These are phyloP conservation scores for Iris pallida DNA, from an alignment of 116 monocot genomes.

Conservation along the genomic window DNA sequence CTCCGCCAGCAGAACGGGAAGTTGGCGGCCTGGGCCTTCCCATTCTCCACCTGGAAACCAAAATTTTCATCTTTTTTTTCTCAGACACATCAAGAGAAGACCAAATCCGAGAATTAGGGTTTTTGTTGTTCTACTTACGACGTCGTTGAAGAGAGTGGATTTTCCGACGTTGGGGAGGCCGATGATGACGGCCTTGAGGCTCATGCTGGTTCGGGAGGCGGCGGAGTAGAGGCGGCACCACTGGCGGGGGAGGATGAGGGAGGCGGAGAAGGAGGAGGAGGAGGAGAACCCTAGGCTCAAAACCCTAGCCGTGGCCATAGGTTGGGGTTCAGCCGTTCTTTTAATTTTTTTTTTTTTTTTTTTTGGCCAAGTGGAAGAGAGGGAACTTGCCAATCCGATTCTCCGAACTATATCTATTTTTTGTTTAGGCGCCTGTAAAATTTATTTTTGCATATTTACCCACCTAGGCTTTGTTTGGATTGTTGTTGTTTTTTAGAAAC, in stretches of 20 bases:
- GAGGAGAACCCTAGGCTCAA: conserved; percentile 22
- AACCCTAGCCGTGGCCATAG: conserved; percentile 27
- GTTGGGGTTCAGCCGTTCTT: not conserved
- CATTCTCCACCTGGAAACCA: conserved; percentile 98
- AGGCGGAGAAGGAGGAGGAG: conserved; percentile 6
- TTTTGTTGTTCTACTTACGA: no score
- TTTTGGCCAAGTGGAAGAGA: no score
- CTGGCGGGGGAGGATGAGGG: conserved; percentile 18
- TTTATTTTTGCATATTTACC: no score
- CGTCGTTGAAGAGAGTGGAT: conserved; percentile 90
- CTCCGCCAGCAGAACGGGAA: conserved; percentile 98
- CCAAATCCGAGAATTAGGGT: no score
- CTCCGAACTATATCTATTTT: no score
- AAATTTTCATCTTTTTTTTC: no score
- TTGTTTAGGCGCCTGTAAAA: no score
- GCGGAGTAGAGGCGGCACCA: conserved; percentile 43
- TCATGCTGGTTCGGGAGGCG: conserved; percentile 61
- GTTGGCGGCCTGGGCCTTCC: conserved; percentile 93
- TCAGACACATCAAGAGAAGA: no score
- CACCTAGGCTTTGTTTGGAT: no score
- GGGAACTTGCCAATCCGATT: no score
- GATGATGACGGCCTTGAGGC: conserved; percentile 82
- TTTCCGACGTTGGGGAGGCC: conserved; percentile 95
- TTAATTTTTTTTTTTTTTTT: no score
- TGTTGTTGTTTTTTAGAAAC: no score